Conservation (phyloP, 2,329 filamentous ascomycete genomes). For the Aciculosporium take region DNA sequence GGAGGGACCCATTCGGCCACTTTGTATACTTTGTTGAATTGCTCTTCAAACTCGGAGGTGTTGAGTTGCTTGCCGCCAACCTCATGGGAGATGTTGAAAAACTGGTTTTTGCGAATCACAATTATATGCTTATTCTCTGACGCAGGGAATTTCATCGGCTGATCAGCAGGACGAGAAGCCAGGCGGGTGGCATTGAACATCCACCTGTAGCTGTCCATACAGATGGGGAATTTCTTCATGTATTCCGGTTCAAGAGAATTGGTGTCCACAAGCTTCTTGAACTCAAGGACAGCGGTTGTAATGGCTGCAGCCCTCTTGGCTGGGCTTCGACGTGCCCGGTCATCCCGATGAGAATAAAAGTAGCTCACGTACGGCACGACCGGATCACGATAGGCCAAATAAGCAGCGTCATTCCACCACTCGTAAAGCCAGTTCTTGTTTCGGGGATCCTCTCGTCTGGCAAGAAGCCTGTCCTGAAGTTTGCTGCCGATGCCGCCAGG, state of each 20-base stretch:
- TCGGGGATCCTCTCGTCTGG: constrained; percentile 63
- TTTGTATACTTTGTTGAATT: constrained; percentile 76
- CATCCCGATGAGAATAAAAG: constrained; percentile 97
- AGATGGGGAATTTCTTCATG: constrained; percentile 94
- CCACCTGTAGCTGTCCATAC: constrained; percentile 96
- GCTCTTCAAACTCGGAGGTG: constrained; percentile 74
- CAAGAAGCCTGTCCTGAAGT: constrained; percentile 78
- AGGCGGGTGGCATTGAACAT: constrained; percentile 96
- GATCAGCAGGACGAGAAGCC: constrained; percentile 66
- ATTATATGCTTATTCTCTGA: constrained; percentile 75
- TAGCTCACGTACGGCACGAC: constrained; percentile 97
- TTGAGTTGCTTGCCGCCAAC: constrained; percentile 74
- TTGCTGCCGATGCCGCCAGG: constrained; percentile 72
- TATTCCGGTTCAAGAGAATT: constrained; percentile 88
- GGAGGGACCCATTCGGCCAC: constrained; percentile 56
- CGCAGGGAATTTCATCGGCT: constrained; percentile 65
- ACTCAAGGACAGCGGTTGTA: constrained; percentile 71
- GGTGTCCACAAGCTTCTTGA: constrained; percentile 81
- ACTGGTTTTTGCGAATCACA: constrained; percentile 87
- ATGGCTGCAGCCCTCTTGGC: constrained; percentile 88
- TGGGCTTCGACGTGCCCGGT: constrained; percentile 73
- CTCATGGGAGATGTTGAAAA: constrained; percentile 83
- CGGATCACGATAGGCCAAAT: constrained; percentile 85
- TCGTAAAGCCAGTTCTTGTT: constrained; percentile 90
- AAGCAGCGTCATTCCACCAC: constrained; percentile 96